These are phyloP conservation scores for Agarophyton chilense DNA, from an alignment of 23 red algal genomes.

Conservation along the genomic window DNA sequence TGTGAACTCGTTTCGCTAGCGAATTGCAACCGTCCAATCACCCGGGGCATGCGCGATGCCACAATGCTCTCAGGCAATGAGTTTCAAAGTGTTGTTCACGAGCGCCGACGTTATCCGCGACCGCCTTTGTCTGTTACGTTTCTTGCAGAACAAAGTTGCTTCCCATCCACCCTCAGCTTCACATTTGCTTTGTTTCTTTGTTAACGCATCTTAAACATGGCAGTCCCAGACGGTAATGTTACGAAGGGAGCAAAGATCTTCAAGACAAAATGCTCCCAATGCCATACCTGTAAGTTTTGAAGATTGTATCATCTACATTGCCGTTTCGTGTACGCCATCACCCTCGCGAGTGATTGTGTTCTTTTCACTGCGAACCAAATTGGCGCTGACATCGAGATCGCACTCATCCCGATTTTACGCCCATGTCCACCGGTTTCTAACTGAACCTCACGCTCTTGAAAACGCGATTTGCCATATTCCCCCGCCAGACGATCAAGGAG, in stretches of 20 bases:
- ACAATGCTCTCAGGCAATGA: background rate
- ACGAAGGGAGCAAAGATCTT: conserved; percentile 97
- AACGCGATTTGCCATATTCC: background rate
- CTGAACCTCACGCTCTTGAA: background rate
- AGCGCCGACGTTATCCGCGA: background rate
- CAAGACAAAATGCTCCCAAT: conserved; percentile 99
- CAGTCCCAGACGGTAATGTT: conserved; percentile 31
- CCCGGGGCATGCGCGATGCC: background rate
- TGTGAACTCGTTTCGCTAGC: background rate
- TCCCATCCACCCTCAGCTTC: background rate
- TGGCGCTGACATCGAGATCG: background rate
- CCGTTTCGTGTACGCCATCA: too few relatives aligned
- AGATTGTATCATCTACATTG: background rate
- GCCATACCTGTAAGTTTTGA: conserved; percentile 86
- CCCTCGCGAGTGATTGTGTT: background rate
- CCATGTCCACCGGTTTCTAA: background rate
- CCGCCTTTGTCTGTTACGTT: background rate
- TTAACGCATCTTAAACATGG: background rate
- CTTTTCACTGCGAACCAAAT: background rate
- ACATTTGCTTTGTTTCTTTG: background rate
- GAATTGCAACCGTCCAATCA: conserved; percentile 26
- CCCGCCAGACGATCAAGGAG: conserved; percentile 68
- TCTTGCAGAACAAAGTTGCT: too few relatives aligned
- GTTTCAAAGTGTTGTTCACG: background rate
- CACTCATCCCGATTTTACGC: background rate